phyloP scores from a whole-genome alignment of 2,329 filamentous ascomycete species.

The Ophiostoma angusticollis region DNA sequence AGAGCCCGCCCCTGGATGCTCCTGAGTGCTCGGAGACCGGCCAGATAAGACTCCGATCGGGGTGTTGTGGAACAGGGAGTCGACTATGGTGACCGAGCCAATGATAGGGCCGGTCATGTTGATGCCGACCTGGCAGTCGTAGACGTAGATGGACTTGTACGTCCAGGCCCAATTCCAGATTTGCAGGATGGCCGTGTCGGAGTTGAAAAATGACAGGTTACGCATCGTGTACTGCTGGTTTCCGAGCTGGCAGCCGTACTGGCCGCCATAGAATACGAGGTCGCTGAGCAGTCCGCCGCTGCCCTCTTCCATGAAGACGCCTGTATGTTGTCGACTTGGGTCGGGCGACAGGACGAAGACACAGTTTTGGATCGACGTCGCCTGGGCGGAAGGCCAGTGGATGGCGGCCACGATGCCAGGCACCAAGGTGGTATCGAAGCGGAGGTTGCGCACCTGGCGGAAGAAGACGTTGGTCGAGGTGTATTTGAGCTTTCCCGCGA shows the following conservation, averaged over 20 bases:
- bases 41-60: constrained; percentile 63
- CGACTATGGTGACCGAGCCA: constrained; percentile 62
- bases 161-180: constrained; percentile 70
- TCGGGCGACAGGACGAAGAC: constrained; percentile 37
- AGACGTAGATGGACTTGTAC: constrained; percentile 52
- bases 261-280: constrained; percentile 57
- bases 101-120: constrained; percentile 59
- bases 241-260: constrained; percentile 42
- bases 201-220: constrained; percentile 52
- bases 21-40: constrained; percentile 20
- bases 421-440: constrained; percentile 15
- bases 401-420: constrained; percentile 16
- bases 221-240: constrained; percentile 62
- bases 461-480: constrained; percentile 42
- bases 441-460: constrained; percentile 17
- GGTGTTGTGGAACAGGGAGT: constrained; percentile 58
- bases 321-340: constrained; percentile 36
- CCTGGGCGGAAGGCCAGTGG: constrained; percentile 61
- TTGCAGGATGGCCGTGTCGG: constrained; percentile 55
- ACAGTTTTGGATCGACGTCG: constrained; percentile 46
- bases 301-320: constrained; percentile 51
- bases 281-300: constrained; percentile 57
- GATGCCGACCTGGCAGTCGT: constrained; percentile 51
- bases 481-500: constrained; percentile 30
- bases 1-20: constrained; percentile 28